Conservation (phyloP, 305 asterid species). For the Nicotiana rustica region DNA sequence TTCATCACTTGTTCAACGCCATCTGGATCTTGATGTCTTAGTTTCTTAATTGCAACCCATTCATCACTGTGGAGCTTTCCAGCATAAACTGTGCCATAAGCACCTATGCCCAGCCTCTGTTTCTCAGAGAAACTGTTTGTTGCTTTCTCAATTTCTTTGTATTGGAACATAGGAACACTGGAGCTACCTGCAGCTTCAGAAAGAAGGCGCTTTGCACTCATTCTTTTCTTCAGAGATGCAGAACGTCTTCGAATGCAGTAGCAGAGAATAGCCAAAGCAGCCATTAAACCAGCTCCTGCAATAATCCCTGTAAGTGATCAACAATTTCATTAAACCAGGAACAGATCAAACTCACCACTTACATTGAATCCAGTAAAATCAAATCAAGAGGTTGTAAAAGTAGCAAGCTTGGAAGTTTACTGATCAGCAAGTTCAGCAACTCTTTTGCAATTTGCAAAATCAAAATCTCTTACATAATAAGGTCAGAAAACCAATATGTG, state of each 20-base stretch:
- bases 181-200: conserved; percentile 78
- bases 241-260: conserved; percentile 64
- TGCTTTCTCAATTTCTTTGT: conserved; percentile 86
- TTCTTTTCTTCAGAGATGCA: conserved; percentile 47
- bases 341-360: conserved; percentile 17
- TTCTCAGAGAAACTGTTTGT: conserved; percentile 78
- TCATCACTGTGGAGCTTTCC: conserved; percentile 83
- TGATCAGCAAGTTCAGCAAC: not conserved
- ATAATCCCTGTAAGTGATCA: conserved; percentile 55
- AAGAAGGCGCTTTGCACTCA: conserved; percentile 72
- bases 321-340: not conserved
- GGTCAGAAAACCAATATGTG: not conserved
- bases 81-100: conserved; percentile 92
- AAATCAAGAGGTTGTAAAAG: not conserved
- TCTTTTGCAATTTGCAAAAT: not conserved
- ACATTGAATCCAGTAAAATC: conserved; percentile 2
- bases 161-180: conserved; percentile 68
- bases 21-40: conserved; percentile 72
- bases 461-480: not conserved
- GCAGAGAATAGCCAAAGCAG: conserved; percentile 47
- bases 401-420: conserved; percentile 15
- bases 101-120: conserved; percentile 91
- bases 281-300: conserved; percentile 71
- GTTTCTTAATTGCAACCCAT: conserved; percentile 85
- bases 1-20: conserved; percentile 89